These are phyloP conservation scores for Paramecium caudatum DNA, from an alignment of 73 alveolate genomes.

Conservation along the genomic window DNA sequence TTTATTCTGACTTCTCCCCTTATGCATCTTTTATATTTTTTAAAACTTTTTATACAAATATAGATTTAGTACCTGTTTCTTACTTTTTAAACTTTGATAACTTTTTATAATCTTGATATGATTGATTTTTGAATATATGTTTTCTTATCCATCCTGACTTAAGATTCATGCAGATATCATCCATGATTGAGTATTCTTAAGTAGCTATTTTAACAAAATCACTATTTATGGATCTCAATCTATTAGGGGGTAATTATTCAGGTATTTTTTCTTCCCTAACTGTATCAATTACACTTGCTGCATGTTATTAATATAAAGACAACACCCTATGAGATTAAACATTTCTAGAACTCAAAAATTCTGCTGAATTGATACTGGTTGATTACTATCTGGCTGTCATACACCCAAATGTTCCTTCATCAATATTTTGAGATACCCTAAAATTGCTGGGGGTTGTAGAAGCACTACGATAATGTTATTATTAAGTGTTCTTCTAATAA, in stretches of 20 bases:
- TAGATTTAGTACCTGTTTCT: neutral
- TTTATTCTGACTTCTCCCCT: constrained; percentile 14
- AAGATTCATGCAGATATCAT: neutral
- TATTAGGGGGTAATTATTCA: no score
- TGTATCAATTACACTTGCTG: no score
- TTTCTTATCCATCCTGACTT: neutral
- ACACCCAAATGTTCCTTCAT: neutral
- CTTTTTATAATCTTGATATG: neutral
- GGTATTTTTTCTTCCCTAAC: no score
- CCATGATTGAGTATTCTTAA: neutral
- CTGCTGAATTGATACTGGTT: no score
- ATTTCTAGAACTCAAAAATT: no score
- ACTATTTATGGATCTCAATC: no score
- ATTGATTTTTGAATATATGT: neutral
- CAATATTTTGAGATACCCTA: neutral
- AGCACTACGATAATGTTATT: neutral
- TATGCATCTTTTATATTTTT: constrained; percentile 14
- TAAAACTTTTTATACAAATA: neutral
- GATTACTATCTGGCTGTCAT: constrained; percentile 10
- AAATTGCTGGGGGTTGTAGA: constrained; percentile 5
- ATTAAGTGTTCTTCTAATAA: no score
- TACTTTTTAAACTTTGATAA: neutral
- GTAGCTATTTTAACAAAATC: neutral
- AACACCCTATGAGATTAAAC: no score
- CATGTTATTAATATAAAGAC: no score